phyloP scores from a whole-genome alignment of 768 basidiomycete genomes.

The Lepiota venenata region DNA sequence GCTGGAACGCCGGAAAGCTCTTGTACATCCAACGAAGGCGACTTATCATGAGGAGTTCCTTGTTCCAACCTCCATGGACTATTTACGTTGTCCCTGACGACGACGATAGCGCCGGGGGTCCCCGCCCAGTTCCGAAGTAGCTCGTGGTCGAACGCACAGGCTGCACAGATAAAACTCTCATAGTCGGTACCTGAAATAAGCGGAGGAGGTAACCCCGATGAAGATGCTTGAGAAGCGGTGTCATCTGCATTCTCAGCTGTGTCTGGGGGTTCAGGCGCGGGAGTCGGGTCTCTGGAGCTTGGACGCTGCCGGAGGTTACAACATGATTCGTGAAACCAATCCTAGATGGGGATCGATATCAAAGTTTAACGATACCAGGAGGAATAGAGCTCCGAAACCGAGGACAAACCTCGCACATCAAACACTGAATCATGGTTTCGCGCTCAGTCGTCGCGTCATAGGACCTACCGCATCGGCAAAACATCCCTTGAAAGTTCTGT shows the following conservation, averaged over 20 bases:
- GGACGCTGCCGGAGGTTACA: constrained; percentile 74
- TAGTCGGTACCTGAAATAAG: constrained; percentile 68
- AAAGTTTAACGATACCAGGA: not conserved
- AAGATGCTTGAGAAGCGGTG: constrained; percentile 58
- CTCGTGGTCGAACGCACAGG: constrained; percentile 57
- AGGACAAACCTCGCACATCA: constrained; percentile 73
- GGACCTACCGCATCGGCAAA: constrained; percentile 70
- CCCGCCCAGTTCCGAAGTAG: constrained; percentile 64
- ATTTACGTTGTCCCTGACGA: constrained; percentile 46
- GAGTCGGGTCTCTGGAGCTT: constrained; percentile 39
- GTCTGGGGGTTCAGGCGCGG: constrained; percentile 19
- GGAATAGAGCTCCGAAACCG: constrained; percentile 6
- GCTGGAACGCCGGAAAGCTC: constrained; percentile 22
- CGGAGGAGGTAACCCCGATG: constrained; percentile 62
- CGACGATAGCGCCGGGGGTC: constrained; percentile 63
- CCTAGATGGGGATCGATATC: constrained; percentile 38
- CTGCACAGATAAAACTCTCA: constrained; percentile 70
- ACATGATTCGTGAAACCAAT: constrained; percentile 92
- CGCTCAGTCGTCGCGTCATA: constrained; percentile 72
- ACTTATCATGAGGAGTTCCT: not conserved
- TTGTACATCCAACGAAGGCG: not conserved
- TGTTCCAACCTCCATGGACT: constrained; percentile 45
- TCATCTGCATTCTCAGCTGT: constrained; percentile 31
- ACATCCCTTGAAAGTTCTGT: constrained; percentile 67
- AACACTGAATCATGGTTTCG: constrained; percentile 89